These are phyloP conservation scores for Malus hybrid DNA, from an alignment of 331 rosid species.

Conservation along the genomic window DNA sequence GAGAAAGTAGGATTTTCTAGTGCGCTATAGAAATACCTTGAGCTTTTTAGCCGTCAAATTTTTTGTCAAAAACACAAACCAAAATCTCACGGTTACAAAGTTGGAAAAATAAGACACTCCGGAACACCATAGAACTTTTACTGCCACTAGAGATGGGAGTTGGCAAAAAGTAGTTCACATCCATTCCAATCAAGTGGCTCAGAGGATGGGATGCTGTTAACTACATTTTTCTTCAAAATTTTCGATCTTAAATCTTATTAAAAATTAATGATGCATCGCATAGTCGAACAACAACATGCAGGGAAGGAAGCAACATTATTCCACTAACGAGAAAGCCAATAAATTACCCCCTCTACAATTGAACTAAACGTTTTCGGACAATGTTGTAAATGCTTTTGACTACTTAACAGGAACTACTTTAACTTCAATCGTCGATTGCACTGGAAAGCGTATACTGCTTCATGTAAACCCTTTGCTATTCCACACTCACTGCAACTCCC, in stretches of 20 bases:
- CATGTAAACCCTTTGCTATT: neutral
- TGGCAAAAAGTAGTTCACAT: too few relatives aligned
- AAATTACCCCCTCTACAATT: neutral
- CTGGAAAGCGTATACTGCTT: neutral
- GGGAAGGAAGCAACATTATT: neutral
- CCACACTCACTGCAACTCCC: constrained; percentile 71
- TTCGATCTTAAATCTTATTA: neutral
- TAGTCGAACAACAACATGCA: neutral
- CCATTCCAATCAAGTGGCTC: too few relatives aligned
- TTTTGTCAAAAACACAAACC: too few relatives aligned
- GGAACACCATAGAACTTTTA: too few relatives aligned
- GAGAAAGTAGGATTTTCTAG: too few relatives aligned
- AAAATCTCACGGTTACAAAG: too few relatives aligned
- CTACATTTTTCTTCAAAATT: too few relatives aligned
- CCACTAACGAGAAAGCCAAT: neutral
- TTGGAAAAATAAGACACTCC: too few relatives aligned
- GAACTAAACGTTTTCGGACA: neutral
- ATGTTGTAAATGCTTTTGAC: constrained; percentile 6
- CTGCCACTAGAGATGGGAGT: too few relatives aligned
- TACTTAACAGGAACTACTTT: constrained; percentile 4
- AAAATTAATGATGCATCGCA: neutral
- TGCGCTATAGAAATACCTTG: too few relatives aligned
- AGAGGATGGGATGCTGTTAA: too few relatives aligned
- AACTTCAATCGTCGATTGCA: constrained; percentile 6
- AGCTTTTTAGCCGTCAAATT: too few relatives aligned